Evolutionary conservation across 306 rosid genomes (phyloP), one percentile per base, ranked within the genome.

Genomic region (Cotoneaster glaucophyllus): DNA sequence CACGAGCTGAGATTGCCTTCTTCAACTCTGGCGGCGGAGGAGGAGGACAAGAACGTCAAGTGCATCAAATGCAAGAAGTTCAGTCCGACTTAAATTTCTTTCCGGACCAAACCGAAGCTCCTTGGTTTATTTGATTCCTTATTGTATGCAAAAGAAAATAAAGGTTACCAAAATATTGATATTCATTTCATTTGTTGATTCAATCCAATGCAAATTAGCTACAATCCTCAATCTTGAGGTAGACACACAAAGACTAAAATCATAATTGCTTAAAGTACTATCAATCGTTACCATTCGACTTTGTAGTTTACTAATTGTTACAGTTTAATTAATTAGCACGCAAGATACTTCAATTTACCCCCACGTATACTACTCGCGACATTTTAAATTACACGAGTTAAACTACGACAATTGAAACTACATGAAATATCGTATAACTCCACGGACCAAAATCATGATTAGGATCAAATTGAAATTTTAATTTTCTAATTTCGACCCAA

Each of bases 1-100:
- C 78, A n/a, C 79, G 84, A 70, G 89, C 88, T 77, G 82, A 90
- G 39, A 83, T 90, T 74, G 82, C 84, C 25, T 14, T 72, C 77
- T 59, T 76, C 58, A 84, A 67, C 71, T 69, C 48, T 28, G 77
- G 73, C 72, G 50, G 71, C 11, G 34, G n/a, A 4, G 82, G 57
- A 57, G 63, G 63, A 61, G 17, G 3, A 13, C 66, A 61, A 26
- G 34, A 26, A 6, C 19, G 15, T 26, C 66, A 58, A 22, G 29
- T 13, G 5, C 31, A 11, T 58, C 7, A 26, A 14, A 17, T 5
- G 18, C 15, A 2, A 61, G 39, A 52, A 13, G 28, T 73, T 58
- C 74, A 78, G 64, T 59, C 81, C 12, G 80, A 74, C 70, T 74
- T 58, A 32, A 25, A 22, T 18, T 8, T 56, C 22, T 82, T 77